These are phyloP conservation scores for Citrullus colocynthis DNA, from an alignment of 306 rosid genomes.

Conservation along the genomic window DNA sequence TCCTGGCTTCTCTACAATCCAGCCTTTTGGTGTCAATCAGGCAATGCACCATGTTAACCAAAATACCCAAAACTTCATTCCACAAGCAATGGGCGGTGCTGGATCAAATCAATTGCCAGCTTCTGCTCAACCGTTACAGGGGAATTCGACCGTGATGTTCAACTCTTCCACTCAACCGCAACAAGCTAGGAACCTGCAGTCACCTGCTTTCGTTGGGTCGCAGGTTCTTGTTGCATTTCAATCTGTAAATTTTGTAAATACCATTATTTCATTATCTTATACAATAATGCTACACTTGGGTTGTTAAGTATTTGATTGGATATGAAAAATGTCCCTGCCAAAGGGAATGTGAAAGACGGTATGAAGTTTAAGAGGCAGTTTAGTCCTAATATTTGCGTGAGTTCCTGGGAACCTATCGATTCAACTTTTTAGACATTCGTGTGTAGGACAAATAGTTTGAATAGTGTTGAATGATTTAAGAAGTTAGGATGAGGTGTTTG, in stretches of 20 bases:
- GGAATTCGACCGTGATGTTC: slow-evolving; percentile 18
- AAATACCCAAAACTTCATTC: slow-evolving; percentile 28
- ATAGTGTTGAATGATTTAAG: background rate
- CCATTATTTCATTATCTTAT: slow-evolving; percentile 4
- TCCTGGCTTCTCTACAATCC: slow-evolving; percentile 20
- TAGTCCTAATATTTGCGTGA: background rate
- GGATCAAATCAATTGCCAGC: slow-evolving; percentile 21
- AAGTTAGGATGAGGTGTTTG: background rate
- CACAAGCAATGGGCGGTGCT: slow-evolving; percentile 20
- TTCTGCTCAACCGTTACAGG: slow-evolving; percentile 36
- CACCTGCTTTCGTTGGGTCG: slow-evolving; percentile 25
- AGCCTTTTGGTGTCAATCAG: slow-evolving; percentile 42
- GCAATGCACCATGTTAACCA: slow-evolving; percentile 25
- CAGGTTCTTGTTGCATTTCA: slow-evolving; percentile 34
- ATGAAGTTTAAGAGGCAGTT: background rate
- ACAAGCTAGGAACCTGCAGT: slow-evolving; percentile 25
- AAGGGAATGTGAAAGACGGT: background rate
- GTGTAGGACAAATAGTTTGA: background rate
- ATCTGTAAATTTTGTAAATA: background rate
- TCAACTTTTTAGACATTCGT: background rate
- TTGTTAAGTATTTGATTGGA: background rate
- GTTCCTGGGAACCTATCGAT: background rate
- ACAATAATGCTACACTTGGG: background rate
- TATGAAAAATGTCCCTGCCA: background rate
- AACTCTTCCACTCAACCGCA: slow-evolving; percentile 18